A percentile compares a stretch with the other conserved stretches of the same genome.
These are phyloP conservation scores for Aureobasidium musti DNA, from an alignment of 2,329 filamentous ascomycete species.

Conservation along the genomic window DNA sequence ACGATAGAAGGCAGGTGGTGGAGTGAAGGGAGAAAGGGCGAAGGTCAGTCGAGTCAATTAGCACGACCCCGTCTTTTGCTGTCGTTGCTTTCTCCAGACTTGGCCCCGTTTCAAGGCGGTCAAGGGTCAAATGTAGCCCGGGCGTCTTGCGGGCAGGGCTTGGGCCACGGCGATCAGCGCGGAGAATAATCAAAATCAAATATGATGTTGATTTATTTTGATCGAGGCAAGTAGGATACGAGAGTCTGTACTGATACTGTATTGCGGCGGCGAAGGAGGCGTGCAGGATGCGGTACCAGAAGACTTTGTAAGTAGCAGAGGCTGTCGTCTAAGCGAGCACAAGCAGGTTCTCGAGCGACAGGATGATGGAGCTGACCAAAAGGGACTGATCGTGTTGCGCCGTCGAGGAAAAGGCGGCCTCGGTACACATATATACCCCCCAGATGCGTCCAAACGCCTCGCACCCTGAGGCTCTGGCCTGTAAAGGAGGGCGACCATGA, in stretches of 20 bases:
- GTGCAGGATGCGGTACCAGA: constrained; percentile 25
- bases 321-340: constrained; percentile 19
- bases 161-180: constrained; percentile 26
- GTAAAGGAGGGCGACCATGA: constrained; percentile 29
- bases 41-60: constrained; percentile 23
- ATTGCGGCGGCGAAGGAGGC: constrained; percentile 2
- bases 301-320: constrained; percentile 14
- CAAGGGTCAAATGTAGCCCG: constrained; percentile 21
- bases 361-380: constrained; percentile 23
- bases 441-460: constrained; percentile 16
- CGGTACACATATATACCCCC: constrained; percentile 27
- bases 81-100: constrained; percentile 29
- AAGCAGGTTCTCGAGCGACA: constrained; percentile 20
- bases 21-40: constrained; percentile 12
- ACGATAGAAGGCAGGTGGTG: constrained; percentile 10
- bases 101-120: constrained; percentile 26
- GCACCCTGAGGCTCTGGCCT: constrained; percentile 26
- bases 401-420: constrained; percentile 22
- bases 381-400: constrained; percentile 24
- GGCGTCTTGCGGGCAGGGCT: constrained; percentile 23
- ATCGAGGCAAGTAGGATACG: constrained; percentile 18
- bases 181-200: constrained; percentile 29
- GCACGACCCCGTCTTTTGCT: constrained; percentile 25
- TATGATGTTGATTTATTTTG: constrained; percentile 22
- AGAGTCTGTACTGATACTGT: constrained; percentile 16